Percentiles rank a stretch among this genome's conserved stretches.
phyloP scores from a whole-genome alignment of 305 asterid species.

The Coffea humblotiana region DNA sequence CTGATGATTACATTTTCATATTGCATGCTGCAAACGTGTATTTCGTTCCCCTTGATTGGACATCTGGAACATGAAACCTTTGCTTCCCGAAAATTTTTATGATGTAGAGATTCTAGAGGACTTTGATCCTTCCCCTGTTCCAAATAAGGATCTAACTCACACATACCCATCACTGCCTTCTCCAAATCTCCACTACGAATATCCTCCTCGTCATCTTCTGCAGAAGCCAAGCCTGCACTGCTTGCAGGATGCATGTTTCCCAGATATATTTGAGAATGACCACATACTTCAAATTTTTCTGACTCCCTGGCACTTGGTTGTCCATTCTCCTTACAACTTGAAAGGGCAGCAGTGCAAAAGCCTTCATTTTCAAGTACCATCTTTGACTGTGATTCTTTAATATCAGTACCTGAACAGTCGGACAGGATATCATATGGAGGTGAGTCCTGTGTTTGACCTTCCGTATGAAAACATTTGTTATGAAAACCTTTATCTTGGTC shows the following conservation, averaged over 20 bases:
- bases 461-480: constrained; percentile 12
- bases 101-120: constrained; percentile 6
- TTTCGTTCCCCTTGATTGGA: constrained; percentile 22
- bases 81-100: constrained; percentile 12
- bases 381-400: constrained; percentile 30
- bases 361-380: constrained; percentile 16
- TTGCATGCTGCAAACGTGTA: constrained; percentile 11
- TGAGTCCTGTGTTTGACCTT: constrained; percentile 22
- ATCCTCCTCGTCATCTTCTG: constrained; percentile 14
- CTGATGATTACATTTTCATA: constrained; percentile 10
- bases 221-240: constrained; percentile 12
- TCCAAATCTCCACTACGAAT: constrained; percentile 15
- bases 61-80: constrained; percentile 9
- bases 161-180: constrained; percentile 7
- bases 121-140: neutral
- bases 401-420: constrained; percentile 20
- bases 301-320: constrained; percentile 14
- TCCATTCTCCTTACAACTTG: constrained; percentile 4
- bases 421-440: constrained; percentile 20
- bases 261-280: constrained; percentile 10
- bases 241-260: constrained; percentile 18
- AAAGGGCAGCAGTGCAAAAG: constrained; percentile 6
- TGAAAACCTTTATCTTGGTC: constrained; percentile 23
- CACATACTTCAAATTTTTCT: constrained; percentile 19
- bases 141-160: constrained; percentile 5